These are phyloP conservation scores for Aspergillus fijiensis DNA, from an alignment of 2,329 filamentous ascomycete genomes.

Conservation along the genomic window DNA sequence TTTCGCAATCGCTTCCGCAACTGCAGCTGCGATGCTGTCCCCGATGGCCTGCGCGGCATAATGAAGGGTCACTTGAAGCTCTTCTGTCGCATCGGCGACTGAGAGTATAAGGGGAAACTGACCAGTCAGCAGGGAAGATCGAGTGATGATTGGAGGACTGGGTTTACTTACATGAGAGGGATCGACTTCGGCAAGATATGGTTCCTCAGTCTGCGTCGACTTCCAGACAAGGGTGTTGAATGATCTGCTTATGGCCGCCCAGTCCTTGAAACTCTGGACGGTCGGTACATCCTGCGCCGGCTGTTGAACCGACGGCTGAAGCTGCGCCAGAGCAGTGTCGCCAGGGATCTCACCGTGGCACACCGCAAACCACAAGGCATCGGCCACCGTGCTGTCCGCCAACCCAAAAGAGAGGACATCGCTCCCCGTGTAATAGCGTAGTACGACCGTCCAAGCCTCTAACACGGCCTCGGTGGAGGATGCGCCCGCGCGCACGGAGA, in stretches of 20 bases:
- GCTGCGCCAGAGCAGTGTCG: constrained; percentile 1
- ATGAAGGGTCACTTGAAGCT: constrained; percentile 4
- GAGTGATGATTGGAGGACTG: not conserved
- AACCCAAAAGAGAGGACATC: constrained; percentile 11
- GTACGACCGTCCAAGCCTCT: constrained; percentile 9
- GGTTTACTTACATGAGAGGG: constrained; percentile 8
- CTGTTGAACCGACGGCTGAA: constrained; percentile 1
- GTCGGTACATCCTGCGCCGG: not conserved
- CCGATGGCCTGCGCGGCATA: constrained; percentile 9
- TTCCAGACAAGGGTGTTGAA: constrained; percentile 16
- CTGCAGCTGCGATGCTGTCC: constrained; percentile 10
- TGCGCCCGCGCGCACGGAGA: constrained; percentile 5
- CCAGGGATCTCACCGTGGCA: constrained; percentile 13
- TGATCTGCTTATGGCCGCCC: constrained; percentile 10
- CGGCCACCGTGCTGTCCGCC: constrained; percentile 1
- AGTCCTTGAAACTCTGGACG: constrained; percentile 1
- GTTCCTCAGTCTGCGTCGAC: not conserved
- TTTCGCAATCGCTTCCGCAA: constrained; percentile 9
- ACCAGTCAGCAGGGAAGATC: not conserved
- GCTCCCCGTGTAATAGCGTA: constrained; percentile 13
- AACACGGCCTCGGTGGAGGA: not conserved
- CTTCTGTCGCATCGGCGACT: constrained; percentile 1
- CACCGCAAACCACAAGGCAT: not conserved
- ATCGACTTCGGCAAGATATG: constrained; percentile 6
- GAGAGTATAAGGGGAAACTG: constrained; percentile 10